Base-by-base conservation (phyloP, 2,329 filamentous ascomycete genomes). In the Daldinia sp. region DNA sequence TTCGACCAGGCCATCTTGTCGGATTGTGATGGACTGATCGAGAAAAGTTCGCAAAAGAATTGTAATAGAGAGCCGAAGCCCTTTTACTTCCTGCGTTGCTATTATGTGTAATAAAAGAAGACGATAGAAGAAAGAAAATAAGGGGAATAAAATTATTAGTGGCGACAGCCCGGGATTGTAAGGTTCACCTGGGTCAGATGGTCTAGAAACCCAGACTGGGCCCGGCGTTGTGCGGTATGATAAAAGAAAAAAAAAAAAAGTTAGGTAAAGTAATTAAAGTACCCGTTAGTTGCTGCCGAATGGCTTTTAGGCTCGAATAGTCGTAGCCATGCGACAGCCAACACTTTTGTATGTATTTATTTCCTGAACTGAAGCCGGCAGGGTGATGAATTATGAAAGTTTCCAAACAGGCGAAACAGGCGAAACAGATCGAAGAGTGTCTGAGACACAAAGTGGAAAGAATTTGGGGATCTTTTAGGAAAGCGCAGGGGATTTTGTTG, bases 1-100 rank as follows among this genome's bases (percentile, higher is more conserved):
- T 99, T 99, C 78, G 94, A 97, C 86, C 95, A 92, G 72, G 87
- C 92, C 93, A 97, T 97, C 72, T 57, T 70, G 70, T 46, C 66
- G 73, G 54, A 56, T 28, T 64, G 26, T 28, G 44, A 18, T 26
- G 28, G 15, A 33, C 66, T 53, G 18, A 37, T 63, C 63, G 53
- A 57, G 30, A 44, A n/a, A 20, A 9, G 26, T 54, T 55, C 51
- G 58, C 28, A 12, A 33, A 55, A 42, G n/a, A 39, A 41, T 48
- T 59, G 10, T 39, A 23, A 48, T 37, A 30, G 65, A 55, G 65
- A 55, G 59, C 30, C 55, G 23, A 30, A 62, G 41, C 50, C 60
- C 50, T 20, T 18, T 53, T 30, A 10, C 33, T 39, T 37, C 51
- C 13, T 54, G 18, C 23, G 6, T 18, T 26, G 18, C 20, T 18